phyloP scores from a whole-genome alignment of 352 stramenopile genomes.

The Pythium guiyangense region DNA sequence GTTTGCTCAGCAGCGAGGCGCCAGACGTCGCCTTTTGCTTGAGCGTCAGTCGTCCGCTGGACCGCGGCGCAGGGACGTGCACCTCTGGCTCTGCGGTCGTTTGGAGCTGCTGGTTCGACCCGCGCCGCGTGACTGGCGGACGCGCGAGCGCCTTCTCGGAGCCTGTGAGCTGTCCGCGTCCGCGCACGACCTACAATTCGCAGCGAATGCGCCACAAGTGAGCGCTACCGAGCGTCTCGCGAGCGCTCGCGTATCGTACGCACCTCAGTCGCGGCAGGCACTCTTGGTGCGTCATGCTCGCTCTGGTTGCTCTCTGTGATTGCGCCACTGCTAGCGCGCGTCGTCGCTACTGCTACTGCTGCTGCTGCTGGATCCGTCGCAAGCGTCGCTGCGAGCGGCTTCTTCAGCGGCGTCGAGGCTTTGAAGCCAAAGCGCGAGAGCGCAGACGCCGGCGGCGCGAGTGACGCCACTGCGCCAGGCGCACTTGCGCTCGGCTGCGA shows the following conservation, averaged over 20 bases:
- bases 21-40: constrained; percentile 12
- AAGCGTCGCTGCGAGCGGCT: neutral
- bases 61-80: constrained; percentile 9
- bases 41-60: constrained; percentile 10
- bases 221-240: neutral
- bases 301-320: constrained; percentile 18
- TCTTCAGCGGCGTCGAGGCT: neutral
- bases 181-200: constrained; percentile 3
- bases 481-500: constrained; percentile 6
- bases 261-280: neutral
- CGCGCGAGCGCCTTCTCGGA: constrained; percentile 15
- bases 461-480: constrained; percentile 1
- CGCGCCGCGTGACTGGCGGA: constrained; percentile 15
- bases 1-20: constrained; percentile 13
- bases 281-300: constrained; percentile 10
- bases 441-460: neutral
- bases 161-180: constrained; percentile 12
- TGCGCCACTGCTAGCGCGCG: no score
- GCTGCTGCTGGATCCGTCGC: constrained; percentile 8
- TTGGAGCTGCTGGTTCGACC: constrained; percentile 6
- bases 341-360: neutral
- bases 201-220: neutral
- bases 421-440: constrained; percentile 29
- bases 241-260: neutral
- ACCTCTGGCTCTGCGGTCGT: constrained; percentile 4